Percentiles rank a stretch among this genome's conserved stretches.
phyloP scores from a whole-genome alignment of 2,329 filamentous ascomycete species.

The Colletotrichum sp. region DNA sequence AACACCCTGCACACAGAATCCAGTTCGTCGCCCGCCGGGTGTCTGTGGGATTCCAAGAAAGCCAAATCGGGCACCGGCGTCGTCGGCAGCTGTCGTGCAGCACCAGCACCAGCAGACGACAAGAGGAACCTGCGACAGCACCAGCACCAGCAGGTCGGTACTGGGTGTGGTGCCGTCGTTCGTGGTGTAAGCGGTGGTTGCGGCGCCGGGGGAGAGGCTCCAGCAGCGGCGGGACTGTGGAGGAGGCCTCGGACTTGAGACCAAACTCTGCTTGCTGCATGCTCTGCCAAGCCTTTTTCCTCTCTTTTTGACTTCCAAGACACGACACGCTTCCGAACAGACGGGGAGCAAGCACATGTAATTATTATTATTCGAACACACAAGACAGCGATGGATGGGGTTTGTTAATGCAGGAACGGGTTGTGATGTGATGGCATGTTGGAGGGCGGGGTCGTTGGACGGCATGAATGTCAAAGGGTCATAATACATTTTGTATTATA shows the following conservation, averaged over 20 bases:
- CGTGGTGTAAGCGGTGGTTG: not conserved
- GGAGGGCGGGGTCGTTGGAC: not conserved
- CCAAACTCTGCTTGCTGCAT: not conserved
- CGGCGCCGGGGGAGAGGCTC: not conserved
- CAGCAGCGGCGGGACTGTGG: not conserved
- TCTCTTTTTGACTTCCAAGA: not conserved
- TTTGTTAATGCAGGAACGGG: not conserved
- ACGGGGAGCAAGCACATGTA: not conserved
- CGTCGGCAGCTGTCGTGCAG: not conserved
- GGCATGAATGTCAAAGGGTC: not conserved
- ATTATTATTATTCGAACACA: not conserved
- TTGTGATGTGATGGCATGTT: not conserved
- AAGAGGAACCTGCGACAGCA: not conserved
- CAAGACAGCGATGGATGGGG: not conserved
- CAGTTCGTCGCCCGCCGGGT: not conserved
- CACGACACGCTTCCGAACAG: not conserved
- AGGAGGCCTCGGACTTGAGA: constrained; percentile 3
- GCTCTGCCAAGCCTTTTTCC: not conserved
- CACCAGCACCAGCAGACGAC: not conserved
- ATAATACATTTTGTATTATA: not conserved
- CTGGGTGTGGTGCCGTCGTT: not conserved
- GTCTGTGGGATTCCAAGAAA: not conserved
- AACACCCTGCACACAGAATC: not conserved
- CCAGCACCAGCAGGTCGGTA: not conserved
- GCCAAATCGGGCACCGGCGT: not conserved